A percentile compares a stretch with the other conserved stretches of the same genome.
Conservation (phyloP, 148 eudicot species). For the Talinum fruticosum region DNA sequence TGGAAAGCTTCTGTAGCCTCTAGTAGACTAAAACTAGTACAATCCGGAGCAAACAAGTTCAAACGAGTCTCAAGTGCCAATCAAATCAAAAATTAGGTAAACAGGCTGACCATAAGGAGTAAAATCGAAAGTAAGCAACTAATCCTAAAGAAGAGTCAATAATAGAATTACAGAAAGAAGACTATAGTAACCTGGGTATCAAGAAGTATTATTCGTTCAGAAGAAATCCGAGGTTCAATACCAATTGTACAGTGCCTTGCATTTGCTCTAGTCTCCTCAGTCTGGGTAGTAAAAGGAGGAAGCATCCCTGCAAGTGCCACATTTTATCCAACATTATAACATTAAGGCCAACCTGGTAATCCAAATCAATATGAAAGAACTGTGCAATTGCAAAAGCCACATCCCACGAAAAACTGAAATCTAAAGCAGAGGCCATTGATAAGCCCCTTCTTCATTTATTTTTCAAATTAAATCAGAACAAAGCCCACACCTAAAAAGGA, state of each 20-base stretch:
- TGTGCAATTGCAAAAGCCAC: neutral
- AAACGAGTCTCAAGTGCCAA: neutral
- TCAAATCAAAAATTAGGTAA: neutral
- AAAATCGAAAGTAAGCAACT: neutral
- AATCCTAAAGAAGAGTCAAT: neutral
- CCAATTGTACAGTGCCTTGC: constrained; percentile 83
- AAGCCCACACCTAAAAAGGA: neutral
- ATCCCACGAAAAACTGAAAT: neutral
- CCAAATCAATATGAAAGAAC: neutral
- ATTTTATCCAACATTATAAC: neutral
- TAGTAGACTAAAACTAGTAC: neutral
- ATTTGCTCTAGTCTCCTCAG: constrained; percentile 71
- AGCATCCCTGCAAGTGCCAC: constrained; percentile 58
- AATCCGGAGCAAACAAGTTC: neutral
- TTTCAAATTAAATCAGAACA: neutral
- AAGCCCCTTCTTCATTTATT: neutral
- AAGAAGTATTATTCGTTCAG: constrained; percentile 83
- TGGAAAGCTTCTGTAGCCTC: neutral
- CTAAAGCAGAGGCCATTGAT: neutral
- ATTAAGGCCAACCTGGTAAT: neutral
- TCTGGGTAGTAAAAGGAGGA: constrained; percentile 72
- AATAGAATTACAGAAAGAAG: neutral
- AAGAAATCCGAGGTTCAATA: constrained; percentile 78
- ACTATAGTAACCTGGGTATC: constrained; percentile 99
- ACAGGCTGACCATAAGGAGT: too few relatives aligned